Conservation (phyloP, 2,329 filamentous ascomycete species). For the Lojkania enalia region DNA sequence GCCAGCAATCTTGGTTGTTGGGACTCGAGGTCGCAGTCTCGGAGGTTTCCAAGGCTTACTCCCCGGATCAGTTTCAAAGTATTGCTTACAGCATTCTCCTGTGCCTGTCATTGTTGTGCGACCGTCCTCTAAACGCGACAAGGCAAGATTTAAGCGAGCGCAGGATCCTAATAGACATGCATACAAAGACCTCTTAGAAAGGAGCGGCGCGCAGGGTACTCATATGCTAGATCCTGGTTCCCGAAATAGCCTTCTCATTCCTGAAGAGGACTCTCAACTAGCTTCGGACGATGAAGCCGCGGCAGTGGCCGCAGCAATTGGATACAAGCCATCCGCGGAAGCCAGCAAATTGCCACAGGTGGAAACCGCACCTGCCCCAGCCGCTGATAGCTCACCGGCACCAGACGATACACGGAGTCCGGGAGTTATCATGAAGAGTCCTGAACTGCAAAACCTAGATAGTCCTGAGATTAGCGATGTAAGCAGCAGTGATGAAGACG, state of each 20-base stretch:
- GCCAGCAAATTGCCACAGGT: constrained; percentile 35
- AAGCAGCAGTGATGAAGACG: constrained; percentile 39
- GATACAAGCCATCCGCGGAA: constrained; percentile 40
- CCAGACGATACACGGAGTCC: constrained; percentile 35
- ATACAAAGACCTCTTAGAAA: constrained; percentile 76
- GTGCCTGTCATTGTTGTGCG: constrained; percentile 92
- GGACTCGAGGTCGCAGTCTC: constrained; percentile 80
- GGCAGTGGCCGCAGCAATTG: constrained; percentile 55
- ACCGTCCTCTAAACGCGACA: constrained; percentile 81
- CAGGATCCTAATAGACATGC: constrained; percentile 75
- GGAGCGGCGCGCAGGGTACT: constrained; percentile 57
- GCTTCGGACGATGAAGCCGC: constrained; percentile 53
- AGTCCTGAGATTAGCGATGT: constrained; percentile 43
- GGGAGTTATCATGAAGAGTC: constrained; percentile 46
- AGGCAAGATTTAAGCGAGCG: constrained; percentile 84
- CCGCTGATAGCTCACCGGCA: neutral
- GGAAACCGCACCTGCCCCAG: constrained; percentile 23
- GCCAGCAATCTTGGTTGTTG: constrained; percentile 87
- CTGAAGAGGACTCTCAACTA: constrained; percentile 37
- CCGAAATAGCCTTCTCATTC: constrained; percentile 48
- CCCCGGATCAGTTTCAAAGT: constrained; percentile 89
- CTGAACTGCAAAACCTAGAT: constrained; percentile 44
- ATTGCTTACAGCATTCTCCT: constrained; percentile 90
- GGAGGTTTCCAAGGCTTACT: constrained; percentile 85
- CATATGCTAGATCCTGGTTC: constrained; percentile 56